Percentiles rank a stretch among this genome's conserved stretches.
These are phyloP conservation scores for Solanum dulcamara DNA, from an alignment of 257 asterid species.

Conservation along the genomic window DNA sequence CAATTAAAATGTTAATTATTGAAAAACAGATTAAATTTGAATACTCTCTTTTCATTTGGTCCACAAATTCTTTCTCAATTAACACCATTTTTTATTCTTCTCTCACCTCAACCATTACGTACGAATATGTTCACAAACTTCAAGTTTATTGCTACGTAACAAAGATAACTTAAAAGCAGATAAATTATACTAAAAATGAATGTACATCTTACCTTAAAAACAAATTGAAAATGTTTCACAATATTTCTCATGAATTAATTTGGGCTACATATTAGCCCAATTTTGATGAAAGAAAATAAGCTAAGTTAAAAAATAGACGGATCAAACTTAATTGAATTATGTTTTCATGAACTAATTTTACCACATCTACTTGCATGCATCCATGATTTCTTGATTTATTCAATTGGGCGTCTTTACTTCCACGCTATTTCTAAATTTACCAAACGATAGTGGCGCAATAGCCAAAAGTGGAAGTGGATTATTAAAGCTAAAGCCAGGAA, in stretches of 20 bases:
- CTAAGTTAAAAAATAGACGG: background rate
- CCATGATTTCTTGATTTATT: background rate
- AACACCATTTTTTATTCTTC: background rate
- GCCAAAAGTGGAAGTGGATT: constrained; percentile 7
- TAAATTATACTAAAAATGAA: background rate
- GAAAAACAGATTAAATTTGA: background rate
- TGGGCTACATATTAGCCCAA: background rate
- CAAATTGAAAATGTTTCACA: background rate
- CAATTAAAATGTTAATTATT: background rate
- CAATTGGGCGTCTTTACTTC: constrained; percentile 4
- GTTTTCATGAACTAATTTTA: background rate
- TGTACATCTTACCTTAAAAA: background rate
- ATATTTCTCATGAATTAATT: background rate
- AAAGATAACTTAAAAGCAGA: background rate
- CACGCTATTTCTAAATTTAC: constrained; percentile 13
- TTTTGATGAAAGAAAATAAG: too few species aligned
- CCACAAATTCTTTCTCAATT: background rate
- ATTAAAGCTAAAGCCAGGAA: constrained; percentile 20
- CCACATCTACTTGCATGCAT: background rate
- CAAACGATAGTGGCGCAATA: constrained; percentile 14
- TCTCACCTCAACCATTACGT: background rate
- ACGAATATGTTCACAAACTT: background rate
- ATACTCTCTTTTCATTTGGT: background rate
- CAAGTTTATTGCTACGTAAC: background rate
- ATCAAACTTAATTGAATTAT: background rate